Conservation (phyloP, 345 rosid species). For the Combretum micranthum region DNA sequence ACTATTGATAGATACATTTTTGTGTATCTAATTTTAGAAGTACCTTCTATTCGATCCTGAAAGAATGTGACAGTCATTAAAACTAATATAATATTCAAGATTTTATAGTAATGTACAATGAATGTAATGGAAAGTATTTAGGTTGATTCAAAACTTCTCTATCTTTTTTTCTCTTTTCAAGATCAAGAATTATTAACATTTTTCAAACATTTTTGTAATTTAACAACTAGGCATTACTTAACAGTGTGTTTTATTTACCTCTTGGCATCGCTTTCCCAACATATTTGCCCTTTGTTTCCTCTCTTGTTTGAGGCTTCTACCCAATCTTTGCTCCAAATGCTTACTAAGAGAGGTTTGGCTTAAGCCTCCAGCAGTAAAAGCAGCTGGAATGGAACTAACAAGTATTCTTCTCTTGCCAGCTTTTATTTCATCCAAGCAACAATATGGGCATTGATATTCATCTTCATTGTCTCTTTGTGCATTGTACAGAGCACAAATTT, state of each 20-base stretch:
- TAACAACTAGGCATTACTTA: neutral
- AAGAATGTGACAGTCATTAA: too few relatives aligned
- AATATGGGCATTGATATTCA: conserved; percentile 83
- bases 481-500: conserved; percentile 86
- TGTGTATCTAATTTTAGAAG: too few relatives aligned
- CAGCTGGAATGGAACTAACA: conserved; percentile 59
- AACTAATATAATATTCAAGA: too few relatives aligned
- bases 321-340: conserved; percentile 89
- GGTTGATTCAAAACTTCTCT: too few relatives aligned
- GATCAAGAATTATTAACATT: too few relatives aligned
- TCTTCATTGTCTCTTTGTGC: conserved; percentile 86
- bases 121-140: too few relatives aligned
- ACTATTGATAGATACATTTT: too few relatives aligned
- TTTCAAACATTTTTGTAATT: neutral
- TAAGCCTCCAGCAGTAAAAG: conserved; percentile 81
- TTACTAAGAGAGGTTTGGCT: conserved; percentile 85
- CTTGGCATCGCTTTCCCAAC: conserved; percentile 60
- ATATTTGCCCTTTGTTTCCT: conserved; percentile 75
- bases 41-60: too few relatives aligned
- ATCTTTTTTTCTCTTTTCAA: too few relatives aligned
- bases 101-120: too few relatives aligned
- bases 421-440: conserved; percentile 72
- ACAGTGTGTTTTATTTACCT: conserved; percentile 42
- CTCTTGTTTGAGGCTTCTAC: too few relatives aligned
- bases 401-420: conserved; percentile 63